Evolutionary conservation across 164 flowering plant genomes (phyloP), one percentile per base, ranked within the genome.

Genomic region (Brasenia schreberi): DNA sequence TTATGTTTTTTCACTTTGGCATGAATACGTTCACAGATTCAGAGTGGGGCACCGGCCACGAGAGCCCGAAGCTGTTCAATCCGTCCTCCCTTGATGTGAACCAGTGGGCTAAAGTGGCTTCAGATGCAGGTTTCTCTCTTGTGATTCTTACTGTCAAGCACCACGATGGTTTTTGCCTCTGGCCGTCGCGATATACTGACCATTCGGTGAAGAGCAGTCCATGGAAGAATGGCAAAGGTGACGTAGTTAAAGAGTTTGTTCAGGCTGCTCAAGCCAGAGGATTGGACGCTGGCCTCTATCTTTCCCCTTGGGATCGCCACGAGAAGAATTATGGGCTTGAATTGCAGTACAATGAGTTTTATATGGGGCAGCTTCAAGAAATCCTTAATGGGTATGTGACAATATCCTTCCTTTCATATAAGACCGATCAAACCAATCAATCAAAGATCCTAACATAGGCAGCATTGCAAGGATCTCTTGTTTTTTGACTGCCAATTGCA

Each of bases 301-400:
- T 91, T 7, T 91, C 97, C 0, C 97, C 97, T 7, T 91, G 97
- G 97, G 97, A 91, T 75, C 77, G 87, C 0, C 97, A 91, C 75
- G 97, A 91, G 45, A 69, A 58, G 6, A 76, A 89, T 75, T 91
- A 91, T 62, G 96, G 96, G 5, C 72, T 69, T 7, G 77, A 78
- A 16, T 43, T 68, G 69, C 63, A 63, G 67, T 91, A 91, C 73
- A 91, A 91, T 58, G 85, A 89, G 65, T 89, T 79, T 68, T 91
- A 91, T 72, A 69, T 91, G 71, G 97, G 87, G 44, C 97, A 91
- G 43, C 68, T 91, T 44, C 94, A 86, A 74, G 97, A 91, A 71
- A 80, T 91, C 4, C 88, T 89, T 43, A 78, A 61, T 17, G 81
- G 76, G 96, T 84, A 60, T 60, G 27, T 11, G 63, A 60, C n/a